phyloP scores from a whole-genome alignment of 192 early-diverging fungal genomes.

The Coemansia sp. region DNA sequence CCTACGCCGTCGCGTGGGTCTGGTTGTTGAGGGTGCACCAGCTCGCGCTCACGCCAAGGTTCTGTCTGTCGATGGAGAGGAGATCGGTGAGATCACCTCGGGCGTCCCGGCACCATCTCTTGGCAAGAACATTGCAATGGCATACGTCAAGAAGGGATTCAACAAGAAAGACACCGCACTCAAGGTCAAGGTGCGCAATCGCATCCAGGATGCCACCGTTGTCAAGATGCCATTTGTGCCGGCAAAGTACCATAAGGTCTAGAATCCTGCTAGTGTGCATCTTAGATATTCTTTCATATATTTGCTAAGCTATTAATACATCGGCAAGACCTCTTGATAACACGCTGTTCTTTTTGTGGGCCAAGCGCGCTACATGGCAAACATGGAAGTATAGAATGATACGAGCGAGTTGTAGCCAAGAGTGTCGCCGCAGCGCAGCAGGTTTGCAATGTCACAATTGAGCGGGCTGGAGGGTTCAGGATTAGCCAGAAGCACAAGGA shows the following conservation, averaged over 20 bases:
- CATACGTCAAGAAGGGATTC: conserved; percentile 83
- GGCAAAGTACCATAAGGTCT: conserved; percentile 71
- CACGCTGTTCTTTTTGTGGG: too few relatives aligned
- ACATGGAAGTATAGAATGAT: conserved; percentile 77
- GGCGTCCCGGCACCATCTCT: conserved; percentile 89
- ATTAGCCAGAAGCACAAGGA: conserved; percentile 76
- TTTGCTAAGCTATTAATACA: too few relatives aligned
- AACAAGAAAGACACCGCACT: conserved; percentile 93
- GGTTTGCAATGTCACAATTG: conserved; percentile 94
- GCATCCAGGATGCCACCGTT: conserved; percentile 77
- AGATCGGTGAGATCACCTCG: conserved; percentile 85
- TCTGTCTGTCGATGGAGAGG: conserved; percentile 59
- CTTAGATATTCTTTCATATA: neutral
- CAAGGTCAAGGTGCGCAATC: conserved; percentile 86
- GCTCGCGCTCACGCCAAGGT: conserved; percentile 79
- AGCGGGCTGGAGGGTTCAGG: conserved; percentile 89
- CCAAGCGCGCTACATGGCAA: conserved; percentile 49
- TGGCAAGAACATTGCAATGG: conserved; percentile 98
- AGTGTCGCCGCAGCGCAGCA: conserved; percentile 83
- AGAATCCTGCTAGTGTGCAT: neutral
- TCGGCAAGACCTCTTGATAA: too few relatives aligned
- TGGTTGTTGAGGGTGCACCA: conserved; percentile 90
- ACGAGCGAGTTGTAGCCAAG: conserved; percentile 86
- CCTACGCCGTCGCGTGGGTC: conserved; percentile 79
- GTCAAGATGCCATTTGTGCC: conserved; percentile 97